Percentiles rank a stretch among this genome's conserved stretches.
Evolutionary conservation across 441 rosid genomes (phyloP).

Genomic region (Macaranga tanarius): DNA sequence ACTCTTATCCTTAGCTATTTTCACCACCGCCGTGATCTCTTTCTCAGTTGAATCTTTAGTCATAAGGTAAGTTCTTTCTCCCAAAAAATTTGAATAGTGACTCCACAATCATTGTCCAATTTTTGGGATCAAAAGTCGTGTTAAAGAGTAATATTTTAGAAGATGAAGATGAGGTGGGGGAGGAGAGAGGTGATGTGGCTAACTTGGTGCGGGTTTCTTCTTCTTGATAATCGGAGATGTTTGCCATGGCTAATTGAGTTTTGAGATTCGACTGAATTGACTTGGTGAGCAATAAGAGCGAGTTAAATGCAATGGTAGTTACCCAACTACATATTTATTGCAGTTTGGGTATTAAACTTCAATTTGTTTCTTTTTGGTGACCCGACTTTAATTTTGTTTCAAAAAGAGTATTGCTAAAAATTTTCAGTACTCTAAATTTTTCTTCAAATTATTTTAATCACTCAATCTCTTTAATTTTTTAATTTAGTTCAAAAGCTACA

Average conservation of each 20-base stretch:
- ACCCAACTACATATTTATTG: too few relatives aligned
- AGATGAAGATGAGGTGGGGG: constrained; percentile 26
- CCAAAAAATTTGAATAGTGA: constrained; percentile 61
- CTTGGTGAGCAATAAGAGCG: too few relatives aligned
- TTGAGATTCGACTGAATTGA: constrained; percentile 7
- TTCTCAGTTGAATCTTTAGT: constrained; percentile 48
- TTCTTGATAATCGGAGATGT: constrained; percentile 74
- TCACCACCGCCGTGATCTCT: constrained; percentile 54
- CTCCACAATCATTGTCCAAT: constrained; percentile 63
- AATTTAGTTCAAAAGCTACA: too few relatives aligned
- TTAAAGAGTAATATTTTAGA: constrained; percentile 35
- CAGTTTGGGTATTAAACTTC: too few relatives aligned
- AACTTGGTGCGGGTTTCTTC: constrained; percentile 39
- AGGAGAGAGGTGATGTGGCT: constrained; percentile 9
- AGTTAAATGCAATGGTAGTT: too few relatives aligned
- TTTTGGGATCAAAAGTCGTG: constrained; percentile 55
- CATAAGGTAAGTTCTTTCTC: constrained; percentile 62
- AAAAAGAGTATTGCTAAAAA: too few relatives aligned
- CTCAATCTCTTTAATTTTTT: too few relatives aligned
- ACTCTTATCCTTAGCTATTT: constrained; percentile 53
- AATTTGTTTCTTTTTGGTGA: too few relatives aligned
- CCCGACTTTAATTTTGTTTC: too few relatives aligned
- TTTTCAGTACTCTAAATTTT: too few relatives aligned
- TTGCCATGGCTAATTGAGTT: constrained; percentile 47
- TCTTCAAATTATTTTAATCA: too few relatives aligned